A percentile compares a stretch with the other conserved stretches of the same genome.
These are phyloP conservation scores for Ceratocystiopsis brevicomis DNA, from an alignment of 2,329 filamentous ascomycete genomes.

Conservation along the genomic window DNA sequence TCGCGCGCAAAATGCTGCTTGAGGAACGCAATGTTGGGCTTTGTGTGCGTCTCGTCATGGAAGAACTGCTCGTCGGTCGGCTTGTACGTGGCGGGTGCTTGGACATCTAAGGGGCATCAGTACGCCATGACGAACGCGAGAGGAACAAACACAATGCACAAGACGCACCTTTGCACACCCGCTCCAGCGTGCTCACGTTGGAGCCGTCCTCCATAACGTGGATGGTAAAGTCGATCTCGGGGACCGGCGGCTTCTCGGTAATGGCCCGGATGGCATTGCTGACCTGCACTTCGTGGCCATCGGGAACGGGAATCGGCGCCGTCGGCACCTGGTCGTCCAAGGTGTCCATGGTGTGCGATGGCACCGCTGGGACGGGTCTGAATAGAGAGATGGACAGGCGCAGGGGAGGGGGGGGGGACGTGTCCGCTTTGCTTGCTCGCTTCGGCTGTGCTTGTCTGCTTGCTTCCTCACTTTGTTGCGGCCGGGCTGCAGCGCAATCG, in stretches of 20 bases:
- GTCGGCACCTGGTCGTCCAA: conserved; percentile 19
- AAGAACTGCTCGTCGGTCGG: conserved; percentile 91
- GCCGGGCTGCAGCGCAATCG: too few species aligned
- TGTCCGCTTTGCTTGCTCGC: too few species aligned
- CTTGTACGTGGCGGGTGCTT: conserved; percentile 85
- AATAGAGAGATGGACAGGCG: not conserved
- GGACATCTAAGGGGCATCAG: conserved; percentile 51
- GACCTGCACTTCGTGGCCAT: conserved; percentile 42
- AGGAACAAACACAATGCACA: conserved; percentile 6
- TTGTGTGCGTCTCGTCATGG: conserved; percentile 64
- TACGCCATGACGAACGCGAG: not conserved
- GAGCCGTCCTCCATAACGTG: conserved; percentile 96
- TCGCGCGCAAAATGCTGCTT: conserved; percentile 98
- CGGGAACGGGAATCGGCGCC: conserved; percentile 14
- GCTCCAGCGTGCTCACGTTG: conserved; percentile 86
- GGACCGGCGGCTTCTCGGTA: conserved; percentile 81
- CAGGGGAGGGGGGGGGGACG: not conserved
- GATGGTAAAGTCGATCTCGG: conserved; percentile 96
- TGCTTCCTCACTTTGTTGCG: too few species aligned
- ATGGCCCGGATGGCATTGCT: conserved; percentile 88
- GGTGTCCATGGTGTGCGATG: conserved; percentile 27
- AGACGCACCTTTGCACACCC: conserved; percentile 85
- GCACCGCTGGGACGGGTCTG: too few species aligned
- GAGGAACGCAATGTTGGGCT: conserved; percentile 83
- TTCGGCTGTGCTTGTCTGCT: too few species aligned